Conservation (phyloP, 306 rosid genomes). For the Lupinus albus region DNA sequence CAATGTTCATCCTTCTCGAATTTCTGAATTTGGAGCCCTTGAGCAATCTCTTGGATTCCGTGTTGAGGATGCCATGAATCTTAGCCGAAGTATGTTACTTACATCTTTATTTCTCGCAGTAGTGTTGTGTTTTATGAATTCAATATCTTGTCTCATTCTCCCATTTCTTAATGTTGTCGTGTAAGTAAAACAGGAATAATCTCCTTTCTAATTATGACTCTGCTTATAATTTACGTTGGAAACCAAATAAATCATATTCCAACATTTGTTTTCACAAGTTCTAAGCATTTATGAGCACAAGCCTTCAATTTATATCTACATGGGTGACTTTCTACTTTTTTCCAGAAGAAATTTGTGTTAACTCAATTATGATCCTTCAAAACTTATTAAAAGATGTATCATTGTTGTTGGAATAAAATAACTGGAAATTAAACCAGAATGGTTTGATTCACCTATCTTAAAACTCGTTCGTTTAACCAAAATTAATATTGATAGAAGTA, state of each 20-base stretch:
- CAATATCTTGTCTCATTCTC: neutral
- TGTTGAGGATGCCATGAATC: conserved; percentile 70
- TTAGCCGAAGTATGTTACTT: conserved; percentile 74
- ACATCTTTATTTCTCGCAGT: conserved; percentile 17
- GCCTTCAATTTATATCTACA: conserved; percentile 3
- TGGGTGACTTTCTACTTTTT: conserved; percentile 4
- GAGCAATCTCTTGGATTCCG: conserved; percentile 86
- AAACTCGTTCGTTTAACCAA: neutral
- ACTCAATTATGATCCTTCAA: conserved; percentile 29
- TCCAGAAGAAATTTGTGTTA: conserved; percentile 15
- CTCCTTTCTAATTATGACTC: neutral
- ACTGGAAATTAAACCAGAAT: neutral
- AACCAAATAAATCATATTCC: too few relatives aligned
- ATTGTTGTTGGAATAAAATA: neutral
- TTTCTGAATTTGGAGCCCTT: conserved; percentile 71
- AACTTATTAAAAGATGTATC: conserved; percentile 4
- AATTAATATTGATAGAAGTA: neutral
- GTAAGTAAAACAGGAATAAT: conserved; percentile 9
- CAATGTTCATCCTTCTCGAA: conserved; percentile 68
- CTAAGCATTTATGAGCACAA: too few relatives aligned
- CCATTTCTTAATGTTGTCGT: conserved; percentile 11
- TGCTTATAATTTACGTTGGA: too few relatives aligned
- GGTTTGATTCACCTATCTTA: neutral
- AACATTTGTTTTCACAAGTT: too few relatives aligned
- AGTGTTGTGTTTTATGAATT: conserved; percentile 2